Conservation (phyloP, 176 grass and related monocot species). For the Alopecurus myosuroides region DNA sequence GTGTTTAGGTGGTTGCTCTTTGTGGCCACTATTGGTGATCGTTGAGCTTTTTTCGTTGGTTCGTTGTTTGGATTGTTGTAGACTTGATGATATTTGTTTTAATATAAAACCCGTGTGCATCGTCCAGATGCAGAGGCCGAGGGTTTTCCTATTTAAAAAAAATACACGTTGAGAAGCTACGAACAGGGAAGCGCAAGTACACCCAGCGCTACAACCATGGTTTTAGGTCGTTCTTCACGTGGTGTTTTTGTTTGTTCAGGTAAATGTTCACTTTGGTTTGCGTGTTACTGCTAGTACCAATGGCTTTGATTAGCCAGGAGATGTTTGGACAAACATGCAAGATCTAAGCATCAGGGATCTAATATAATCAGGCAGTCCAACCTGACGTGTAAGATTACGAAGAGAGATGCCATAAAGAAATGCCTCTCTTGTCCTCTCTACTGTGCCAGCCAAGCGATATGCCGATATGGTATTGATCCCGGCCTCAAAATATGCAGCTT, state of each 20-base stretch:
- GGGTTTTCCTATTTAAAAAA: too few relatives aligned
- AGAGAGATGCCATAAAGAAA: background rate
- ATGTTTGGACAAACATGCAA: background rate
- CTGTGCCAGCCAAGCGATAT: background rate
- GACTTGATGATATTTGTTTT: too few relatives aligned
- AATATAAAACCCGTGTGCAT: too few relatives aligned
- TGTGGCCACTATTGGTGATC: too few relatives aligned
- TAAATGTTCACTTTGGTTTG: background rate
- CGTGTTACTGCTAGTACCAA: background rate
- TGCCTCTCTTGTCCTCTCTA: background rate
- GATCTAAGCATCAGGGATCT: background rate
- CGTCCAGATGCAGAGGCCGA: too few relatives aligned
- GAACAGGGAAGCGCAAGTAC: background rate
- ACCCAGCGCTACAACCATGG: too few relatives aligned
- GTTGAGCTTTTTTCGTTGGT: too few relatives aligned
- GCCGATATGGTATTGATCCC: background rate
- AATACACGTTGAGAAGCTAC: too few relatives aligned
- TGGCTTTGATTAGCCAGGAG: background rate
- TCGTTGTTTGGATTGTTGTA: too few relatives aligned
- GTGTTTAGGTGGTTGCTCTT: too few relatives aligned
- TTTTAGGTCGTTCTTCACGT: too few relatives aligned
- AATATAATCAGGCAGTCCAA: background rate
- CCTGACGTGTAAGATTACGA: background rate
- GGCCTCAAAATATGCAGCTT: constrained; percentile 1
- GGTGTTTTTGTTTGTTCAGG: too few relatives aligned